Evolutionary conservation across 129 eudicot genomes (phyloP).

Genomic region (Mikania micrantha): DNA sequence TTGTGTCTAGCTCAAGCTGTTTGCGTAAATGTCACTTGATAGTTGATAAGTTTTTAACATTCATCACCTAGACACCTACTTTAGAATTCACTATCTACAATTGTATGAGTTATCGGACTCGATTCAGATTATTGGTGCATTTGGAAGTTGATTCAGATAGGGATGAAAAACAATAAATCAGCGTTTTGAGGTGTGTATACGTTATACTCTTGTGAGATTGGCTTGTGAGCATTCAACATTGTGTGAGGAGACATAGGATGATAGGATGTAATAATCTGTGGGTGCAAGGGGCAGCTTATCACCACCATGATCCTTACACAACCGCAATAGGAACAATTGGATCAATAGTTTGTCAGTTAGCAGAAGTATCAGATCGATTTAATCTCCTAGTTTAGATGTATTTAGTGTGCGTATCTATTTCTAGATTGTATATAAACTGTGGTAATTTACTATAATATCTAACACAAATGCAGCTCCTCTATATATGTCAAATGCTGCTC

Average conservation of each 20-base stretch:
- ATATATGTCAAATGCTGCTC: background rate
- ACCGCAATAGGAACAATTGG: background rate
- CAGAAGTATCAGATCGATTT: background rate
- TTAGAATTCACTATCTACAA: too few species aligned
- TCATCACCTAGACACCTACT: too few species aligned
- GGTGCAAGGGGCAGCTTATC: background rate
- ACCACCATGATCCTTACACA: background rate
- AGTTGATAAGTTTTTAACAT: background rate
- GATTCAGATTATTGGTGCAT: background rate
- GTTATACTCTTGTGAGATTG: background rate
- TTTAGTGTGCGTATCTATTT: background rate
- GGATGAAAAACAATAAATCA: background rate
- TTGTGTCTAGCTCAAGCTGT: constrained; percentile 13
- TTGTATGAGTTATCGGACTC: background rate
- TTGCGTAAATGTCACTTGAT: background rate
- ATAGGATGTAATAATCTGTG: too few species aligned
- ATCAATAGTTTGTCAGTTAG: background rate
- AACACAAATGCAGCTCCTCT: background rate
- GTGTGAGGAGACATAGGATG: background rate
- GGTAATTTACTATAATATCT: background rate
- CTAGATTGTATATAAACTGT: background rate
- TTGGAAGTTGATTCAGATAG: background rate
- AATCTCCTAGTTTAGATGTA: background rate
- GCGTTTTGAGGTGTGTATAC: background rate
- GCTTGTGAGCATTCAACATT: background rate